Conservation (phyloP, 345 rosid genomes). For the Brassica nigra region DNA sequence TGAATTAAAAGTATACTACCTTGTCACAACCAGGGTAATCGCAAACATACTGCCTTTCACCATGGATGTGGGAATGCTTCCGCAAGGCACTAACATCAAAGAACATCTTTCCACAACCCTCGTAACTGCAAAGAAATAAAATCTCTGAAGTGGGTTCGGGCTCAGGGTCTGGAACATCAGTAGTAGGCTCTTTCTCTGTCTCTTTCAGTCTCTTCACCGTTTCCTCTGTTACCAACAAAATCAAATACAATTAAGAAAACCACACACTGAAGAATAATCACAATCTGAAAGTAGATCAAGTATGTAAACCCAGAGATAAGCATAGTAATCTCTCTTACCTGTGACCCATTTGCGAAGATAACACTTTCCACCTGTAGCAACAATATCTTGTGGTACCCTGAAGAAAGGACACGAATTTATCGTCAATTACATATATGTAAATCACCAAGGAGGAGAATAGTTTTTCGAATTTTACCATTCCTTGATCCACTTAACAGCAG, state of each 20-base stretch:
- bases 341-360: constrained; percentile 82
- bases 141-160: constrained; percentile 97
- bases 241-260: not conserved
- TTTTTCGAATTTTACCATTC: constrained; percentile 57
- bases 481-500: constrained; percentile 82
- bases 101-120: constrained; percentile 93
- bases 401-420: not conserved
- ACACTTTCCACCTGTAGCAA: constrained; percentile 94
- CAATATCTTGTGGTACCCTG: constrained; percentile 98
- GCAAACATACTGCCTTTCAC: constrained; percentile 89
- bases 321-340: constrained; percentile 46
- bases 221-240: constrained; percentile 48
- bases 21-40: constrained; percentile 79
- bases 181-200: constrained; percentile 61
- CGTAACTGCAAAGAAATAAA: constrained; percentile 94
- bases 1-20: constrained; percentile 44
- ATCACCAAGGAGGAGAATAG: not conserved
- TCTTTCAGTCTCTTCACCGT: constrained; percentile 69
- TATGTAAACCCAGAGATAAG: not conserved
- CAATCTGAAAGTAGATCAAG: not conserved
- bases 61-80: constrained; percentile 96
- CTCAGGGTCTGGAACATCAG: constrained; percentile 69
- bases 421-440: not conserved
- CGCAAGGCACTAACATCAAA: constrained; percentile 92
- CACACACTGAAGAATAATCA: not conserved